phyloP scores from a whole-genome alignment of 768 basidiomycete genomes.

The Termitomyces sp. region DNA sequence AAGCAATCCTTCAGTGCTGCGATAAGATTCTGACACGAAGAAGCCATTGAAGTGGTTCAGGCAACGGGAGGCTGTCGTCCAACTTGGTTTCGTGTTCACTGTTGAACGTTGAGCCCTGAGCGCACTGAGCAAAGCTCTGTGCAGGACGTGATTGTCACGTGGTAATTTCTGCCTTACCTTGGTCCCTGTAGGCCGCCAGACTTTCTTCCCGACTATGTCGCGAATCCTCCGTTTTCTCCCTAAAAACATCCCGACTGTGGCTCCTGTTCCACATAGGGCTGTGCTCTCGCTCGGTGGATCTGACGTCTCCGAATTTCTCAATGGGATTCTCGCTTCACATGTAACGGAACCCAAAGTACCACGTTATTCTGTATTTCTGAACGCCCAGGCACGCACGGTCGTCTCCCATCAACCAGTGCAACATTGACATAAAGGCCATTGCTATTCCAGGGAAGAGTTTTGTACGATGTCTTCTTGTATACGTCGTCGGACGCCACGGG shows the following conservation, averaged over 20 bases:
- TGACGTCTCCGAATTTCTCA: conserved; percentile 79
- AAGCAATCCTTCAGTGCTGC: conserved; percentile 82
- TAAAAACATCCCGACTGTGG: conserved; percentile 49
- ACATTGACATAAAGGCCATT: conserved; percentile 15
- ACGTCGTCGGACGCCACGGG: conserved; percentile 46
- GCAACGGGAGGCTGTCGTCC: neutral
- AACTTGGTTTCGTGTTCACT: neutral
- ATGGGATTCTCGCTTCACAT: conserved; percentile 65
- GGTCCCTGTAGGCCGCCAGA: no score
- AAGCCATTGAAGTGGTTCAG: conserved; percentile 52
- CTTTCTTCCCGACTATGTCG: neutral
- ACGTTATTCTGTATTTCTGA: conserved; percentile 71
- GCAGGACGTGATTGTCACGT: neutral
- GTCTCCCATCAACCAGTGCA: conserved; percentile 2
- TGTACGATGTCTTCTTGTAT: conserved; percentile 88
- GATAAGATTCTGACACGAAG: conserved; percentile 76
- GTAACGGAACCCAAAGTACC: conserved; percentile 46
- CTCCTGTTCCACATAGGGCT: conserved; percentile 63
- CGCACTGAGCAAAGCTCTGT: no score
- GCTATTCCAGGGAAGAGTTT: conserved; percentile 71
- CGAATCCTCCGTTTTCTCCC: conserved; percentile 43
- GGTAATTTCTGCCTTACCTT: neutral
- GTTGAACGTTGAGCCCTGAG: no score
- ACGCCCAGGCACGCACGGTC: conserved; percentile 63
- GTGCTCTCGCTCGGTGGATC: conserved; percentile 78